Conservation (phyloP, 768 basidiomycete species). For the Chalciporus pseudorubinellus region DNA sequence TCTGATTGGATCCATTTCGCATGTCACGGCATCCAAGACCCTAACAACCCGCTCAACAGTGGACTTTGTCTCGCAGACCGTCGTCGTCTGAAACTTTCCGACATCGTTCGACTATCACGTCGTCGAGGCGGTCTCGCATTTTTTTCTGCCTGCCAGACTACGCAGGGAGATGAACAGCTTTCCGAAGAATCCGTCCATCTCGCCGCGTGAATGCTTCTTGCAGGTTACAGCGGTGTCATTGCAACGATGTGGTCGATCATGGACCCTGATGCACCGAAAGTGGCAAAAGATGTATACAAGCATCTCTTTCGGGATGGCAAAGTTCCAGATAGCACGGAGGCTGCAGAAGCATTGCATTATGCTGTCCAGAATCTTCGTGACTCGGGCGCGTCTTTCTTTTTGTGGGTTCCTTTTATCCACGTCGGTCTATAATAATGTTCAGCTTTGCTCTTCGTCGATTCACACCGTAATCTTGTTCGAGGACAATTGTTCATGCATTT, state of each 20-base stretch:
- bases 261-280: conserved; percentile 34
- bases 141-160: conserved; percentile 35
- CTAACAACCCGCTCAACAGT: conserved; percentile 24
- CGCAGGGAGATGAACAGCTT: conserved; percentile 20
- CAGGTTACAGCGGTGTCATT: conserved; percentile 31
- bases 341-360: neutral
- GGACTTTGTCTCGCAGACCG: conserved; percentile 20
- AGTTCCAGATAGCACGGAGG: neutral
- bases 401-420: neutral
- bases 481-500: no score
- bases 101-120: conserved; percentile 25
- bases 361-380: neutral
- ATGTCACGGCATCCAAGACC: conserved; percentile 37
- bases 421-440: no score
- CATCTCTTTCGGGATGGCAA: neutral
- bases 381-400: neutral
- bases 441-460: no score
- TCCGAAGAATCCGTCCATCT: conserved; percentile 38
- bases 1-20: conserved; percentile 30
- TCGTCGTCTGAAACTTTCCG: conserved; percentile 10
- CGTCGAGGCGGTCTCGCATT: conserved; percentile 25
- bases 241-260: conserved; percentile 43
- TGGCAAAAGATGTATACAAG: conserved; percentile 32
- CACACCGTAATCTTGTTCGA: no score
- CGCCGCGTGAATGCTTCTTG: conserved; percentile 37